Evolutionary conservation across 495 filamentous ascomycete species (phyloP).

Genomic region (Hypoxylon fragiforme): DNA sequence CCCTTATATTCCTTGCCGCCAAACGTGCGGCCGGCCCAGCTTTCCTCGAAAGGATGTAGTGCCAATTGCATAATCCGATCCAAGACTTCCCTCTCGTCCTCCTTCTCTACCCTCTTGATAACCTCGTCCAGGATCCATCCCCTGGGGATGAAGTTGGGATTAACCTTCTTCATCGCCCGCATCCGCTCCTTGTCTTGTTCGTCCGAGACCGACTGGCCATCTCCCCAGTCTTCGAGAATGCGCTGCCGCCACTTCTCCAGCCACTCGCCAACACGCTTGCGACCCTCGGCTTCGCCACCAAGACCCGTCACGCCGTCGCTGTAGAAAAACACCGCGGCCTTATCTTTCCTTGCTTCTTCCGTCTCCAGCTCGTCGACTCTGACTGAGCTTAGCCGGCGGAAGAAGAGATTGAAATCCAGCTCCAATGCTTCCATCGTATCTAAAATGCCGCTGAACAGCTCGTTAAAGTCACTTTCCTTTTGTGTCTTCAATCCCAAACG

Average conservation of each 20-base stretch:
- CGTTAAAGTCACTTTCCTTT: slow-evolving; percentile 73
- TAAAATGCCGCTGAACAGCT: slow-evolving; percentile 75
- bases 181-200: slow-evolving; percentile 64
- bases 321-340: slow-evolving; percentile 72
- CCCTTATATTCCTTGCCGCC: slow-evolving; percentile 49
- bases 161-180: slow-evolving; percentile 75
- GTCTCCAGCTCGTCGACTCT: slow-evolving; percentile 61
- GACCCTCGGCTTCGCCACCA: slow-evolving; percentile 62
- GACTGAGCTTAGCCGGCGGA: slow-evolving; percentile 70
- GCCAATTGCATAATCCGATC: slow-evolving; percentile 75
- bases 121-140: slow-evolving; percentile 93
- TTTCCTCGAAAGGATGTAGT: slow-evolving; percentile 79
- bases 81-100: slow-evolving; percentile 78
- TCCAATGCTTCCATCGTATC: slow-evolving; percentile 78
- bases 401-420: slow-evolving; percentile 91
- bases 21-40: slow-evolving; percentile 59
- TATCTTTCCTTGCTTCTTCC: slow-evolving; percentile 58
- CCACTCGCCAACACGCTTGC: slow-evolving; percentile 71
- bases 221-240: slow-evolving; percentile 70
- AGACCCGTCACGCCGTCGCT: slow-evolving; percentile 61
- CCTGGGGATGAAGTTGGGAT: slow-evolving; percentile 88
- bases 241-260: slow-evolving; percentile 70
- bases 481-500: slow-evolving; percentile 72
- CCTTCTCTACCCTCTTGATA: slow-evolving; percentile 82
- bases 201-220: slow-evolving; percentile 40